Evolutionary conservation across 2,329 filamentous ascomycete species (phyloP).

Genomic region (Colletotrichum chlorophyti): DNA sequence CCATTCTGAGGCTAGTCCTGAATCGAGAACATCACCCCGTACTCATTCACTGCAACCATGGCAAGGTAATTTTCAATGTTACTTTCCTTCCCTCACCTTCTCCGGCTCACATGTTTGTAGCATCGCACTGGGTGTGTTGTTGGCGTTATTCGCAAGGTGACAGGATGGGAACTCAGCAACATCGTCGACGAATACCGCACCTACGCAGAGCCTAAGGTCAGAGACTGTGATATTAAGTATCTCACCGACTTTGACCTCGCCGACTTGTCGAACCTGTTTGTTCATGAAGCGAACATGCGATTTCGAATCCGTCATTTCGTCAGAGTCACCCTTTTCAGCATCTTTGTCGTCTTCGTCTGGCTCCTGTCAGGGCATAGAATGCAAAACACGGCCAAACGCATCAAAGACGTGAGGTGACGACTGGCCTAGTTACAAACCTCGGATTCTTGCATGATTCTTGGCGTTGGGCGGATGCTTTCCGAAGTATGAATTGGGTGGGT

Average conservation of each 20-base stretch:
- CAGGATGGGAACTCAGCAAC: slow-evolving; percentile 67
- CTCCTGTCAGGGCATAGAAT: slow-evolving; percentile 45
- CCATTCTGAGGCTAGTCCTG: slow-evolving; percentile 75
- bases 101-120: slow-evolving; percentile 45
- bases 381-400: slow-evolving; percentile 20
- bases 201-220: slow-evolving; percentile 67
- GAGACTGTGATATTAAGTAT: slow-evolving; percentile 67
- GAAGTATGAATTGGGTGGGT: slow-evolving; percentile 9
- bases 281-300: slow-evolving; percentile 31
- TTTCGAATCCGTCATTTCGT: slow-evolving; percentile 46
- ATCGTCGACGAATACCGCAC: slow-evolving; percentile 77
- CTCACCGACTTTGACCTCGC: slow-evolving; percentile 56
- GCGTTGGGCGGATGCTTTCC: slow-evolving; percentile 10
- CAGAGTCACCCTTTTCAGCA: slow-evolving; percentile 50
- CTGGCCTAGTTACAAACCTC: neutral
- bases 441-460: slow-evolving; percentile 13
- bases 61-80: slow-evolving; percentile 61
- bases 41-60: slow-evolving; percentile 92
- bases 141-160: slow-evolving; percentile 76
- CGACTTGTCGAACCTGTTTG: slow-evolving; percentile 45
- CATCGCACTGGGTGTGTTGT: slow-evolving; percentile 93
- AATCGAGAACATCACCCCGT: slow-evolving; percentile 79
- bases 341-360: slow-evolving; percentile 52
- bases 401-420: slow-evolving; percentile 21
- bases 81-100: neutral